phyloP scores from a whole-genome alignment of 148 eudicot genomes.

The Rheum nobile region DNA sequence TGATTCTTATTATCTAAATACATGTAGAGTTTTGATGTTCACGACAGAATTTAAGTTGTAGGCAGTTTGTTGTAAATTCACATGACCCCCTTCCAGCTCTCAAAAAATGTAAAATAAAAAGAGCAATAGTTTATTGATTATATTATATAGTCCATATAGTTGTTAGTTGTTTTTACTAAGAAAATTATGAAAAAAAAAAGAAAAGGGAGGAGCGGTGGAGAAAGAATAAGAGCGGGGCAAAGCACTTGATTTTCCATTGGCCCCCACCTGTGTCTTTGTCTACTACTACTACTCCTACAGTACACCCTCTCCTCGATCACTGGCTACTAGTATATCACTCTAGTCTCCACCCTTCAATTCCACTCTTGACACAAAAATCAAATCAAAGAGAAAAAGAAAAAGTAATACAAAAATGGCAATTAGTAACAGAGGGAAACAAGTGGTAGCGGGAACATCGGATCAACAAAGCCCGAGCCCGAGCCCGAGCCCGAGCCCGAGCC shows the following conservation, averaged over 20 bases:
- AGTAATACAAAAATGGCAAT: constrained; percentile 23
- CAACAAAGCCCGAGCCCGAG: neutral
- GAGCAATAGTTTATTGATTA: too few species aligned
- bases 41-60: too few species aligned
- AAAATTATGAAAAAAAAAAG: constrained; percentile 14
- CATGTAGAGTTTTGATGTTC: too few species aligned
- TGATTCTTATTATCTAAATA: too few species aligned
- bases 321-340: neutral
- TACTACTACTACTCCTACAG: constrained; percentile 24
- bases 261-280: constrained; percentile 21
- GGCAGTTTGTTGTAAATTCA: too few species aligned
- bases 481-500: constrained; percentile 24
- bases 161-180: too few species aligned
- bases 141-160: too few species aligned
- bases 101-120: too few species aligned
- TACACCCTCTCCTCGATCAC: neutral
- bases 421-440: constrained; percentile 29
- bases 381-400: neutral
- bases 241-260: constrained; percentile 29
- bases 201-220: constrained; percentile 24
- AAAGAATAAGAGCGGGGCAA: constrained; percentile 20
- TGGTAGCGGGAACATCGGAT: constrained; percentile 4
- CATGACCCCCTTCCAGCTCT: too few species aligned
- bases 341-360: neutral
- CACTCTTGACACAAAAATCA: neutral